These are phyloP conservation scores for Stephanodiscus triporus DNA, from an alignment of 108 stramenopile species.

Conservation along the genomic window DNA sequence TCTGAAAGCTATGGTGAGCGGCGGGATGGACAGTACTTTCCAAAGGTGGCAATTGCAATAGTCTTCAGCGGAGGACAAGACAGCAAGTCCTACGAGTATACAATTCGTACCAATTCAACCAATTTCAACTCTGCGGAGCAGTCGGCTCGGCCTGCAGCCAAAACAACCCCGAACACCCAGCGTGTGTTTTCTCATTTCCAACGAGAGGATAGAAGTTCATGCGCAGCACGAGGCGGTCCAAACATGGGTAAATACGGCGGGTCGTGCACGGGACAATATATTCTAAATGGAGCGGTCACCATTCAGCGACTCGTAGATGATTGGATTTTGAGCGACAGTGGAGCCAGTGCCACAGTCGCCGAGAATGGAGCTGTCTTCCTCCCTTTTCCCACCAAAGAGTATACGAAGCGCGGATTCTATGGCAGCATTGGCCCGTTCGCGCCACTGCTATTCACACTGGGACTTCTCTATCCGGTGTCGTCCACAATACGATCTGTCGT, in stretches of 20 bases:
- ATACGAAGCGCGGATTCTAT: conserved; percentile 64
- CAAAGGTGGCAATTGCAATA: conserved; percentile 69
- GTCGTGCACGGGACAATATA: conserved; percentile 76
- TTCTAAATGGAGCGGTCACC: conserved; percentile 75
- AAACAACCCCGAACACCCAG: conserved; percentile 62
- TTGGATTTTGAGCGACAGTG: conserved; percentile 63
- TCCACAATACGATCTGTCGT: conserved; percentile 64
- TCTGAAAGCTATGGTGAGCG: conserved; percentile 53
- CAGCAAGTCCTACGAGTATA: conserved; percentile 59
- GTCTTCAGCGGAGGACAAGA: conserved; percentile 56
- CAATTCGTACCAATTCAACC: conserved; percentile 74
- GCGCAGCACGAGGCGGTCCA: conserved; percentile 51
- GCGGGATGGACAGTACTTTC: conserved; percentile 33
- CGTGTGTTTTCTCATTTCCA: conserved; percentile 57
- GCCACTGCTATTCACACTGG: conserved; percentile 55
- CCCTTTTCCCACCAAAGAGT: conserved; percentile 66
- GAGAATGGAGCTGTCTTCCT: conserved; percentile 63
- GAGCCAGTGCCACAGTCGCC: conserved; percentile 36
- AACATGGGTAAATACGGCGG: conserved; percentile 45
- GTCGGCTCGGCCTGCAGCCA: conserved; percentile 47
- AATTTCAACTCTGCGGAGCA: conserved; percentile 69
- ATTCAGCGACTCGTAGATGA: conserved; percentile 78
- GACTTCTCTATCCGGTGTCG: conserved; percentile 75
- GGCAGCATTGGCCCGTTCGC: conserved; percentile 46
- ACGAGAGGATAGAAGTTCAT: conserved; percentile 49